Conservation (phyloP, 192 early-diverging fungal genomes). For the Coemansia umbellata region DNA sequence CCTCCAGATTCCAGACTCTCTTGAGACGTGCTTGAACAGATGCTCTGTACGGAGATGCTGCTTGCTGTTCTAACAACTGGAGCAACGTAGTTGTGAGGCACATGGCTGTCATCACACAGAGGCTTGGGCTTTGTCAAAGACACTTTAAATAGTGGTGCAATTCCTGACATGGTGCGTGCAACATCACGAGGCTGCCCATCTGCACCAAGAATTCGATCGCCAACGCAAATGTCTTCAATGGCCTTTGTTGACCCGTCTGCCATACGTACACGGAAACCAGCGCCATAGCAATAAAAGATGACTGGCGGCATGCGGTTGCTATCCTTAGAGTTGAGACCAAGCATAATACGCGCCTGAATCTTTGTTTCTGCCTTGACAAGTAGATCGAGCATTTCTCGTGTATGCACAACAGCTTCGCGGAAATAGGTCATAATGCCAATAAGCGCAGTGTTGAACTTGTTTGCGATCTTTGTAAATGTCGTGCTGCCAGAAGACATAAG, state of each 20-base stretch:
- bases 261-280: constrained; percentile 47
- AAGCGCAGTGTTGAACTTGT: constrained; percentile 90
- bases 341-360: constrained; percentile 98
- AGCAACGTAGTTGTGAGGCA: constrained; percentile 17
- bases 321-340: constrained; percentile 99
- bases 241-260: constrained; percentile 37
- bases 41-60: constrained; percentile 48
- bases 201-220: constrained; percentile 39
- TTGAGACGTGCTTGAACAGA: constrained; percentile 25
- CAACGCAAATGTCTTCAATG: constrained; percentile 28
- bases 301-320: constrained; percentile 95
- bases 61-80: constrained; percentile 39
- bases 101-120: constrained; percentile 2
- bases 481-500: constrained; percentile 97
- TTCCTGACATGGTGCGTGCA: constrained; percentile 24
- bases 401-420: constrained; percentile 97
- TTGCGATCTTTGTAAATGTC: constrained; percentile 97
- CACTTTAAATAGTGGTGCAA: constrained; percentile 37
- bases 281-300: constrained; percentile 68
- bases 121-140: constrained; percentile 11
- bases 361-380: constrained; percentile 98
- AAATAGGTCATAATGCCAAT: constrained; percentile 98
- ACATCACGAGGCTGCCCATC: constrained; percentile 41
- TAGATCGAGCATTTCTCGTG: constrained; percentile 92
- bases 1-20: background rate